Conservation (phyloP, 257 asterid species). For the Solanum pinnatisectum region DNA sequence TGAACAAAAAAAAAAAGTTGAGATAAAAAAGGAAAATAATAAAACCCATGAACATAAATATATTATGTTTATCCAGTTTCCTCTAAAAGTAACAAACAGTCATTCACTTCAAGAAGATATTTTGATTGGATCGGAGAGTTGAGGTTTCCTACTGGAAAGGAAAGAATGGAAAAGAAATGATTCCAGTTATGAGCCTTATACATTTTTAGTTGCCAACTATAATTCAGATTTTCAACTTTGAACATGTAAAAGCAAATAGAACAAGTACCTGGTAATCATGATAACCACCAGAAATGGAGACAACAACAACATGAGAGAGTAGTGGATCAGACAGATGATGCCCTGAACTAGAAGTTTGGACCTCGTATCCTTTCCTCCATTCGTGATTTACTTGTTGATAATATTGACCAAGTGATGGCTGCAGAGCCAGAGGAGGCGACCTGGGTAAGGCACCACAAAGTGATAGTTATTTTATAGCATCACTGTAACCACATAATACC, state of each 20-base stretch:
- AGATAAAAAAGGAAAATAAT: neutral
- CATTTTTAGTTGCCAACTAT: neutral
- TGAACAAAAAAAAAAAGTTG: neutral
- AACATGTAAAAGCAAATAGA: constrained; percentile 1
- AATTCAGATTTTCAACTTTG: constrained; percentile 3
- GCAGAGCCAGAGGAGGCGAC: constrained; percentile 85
- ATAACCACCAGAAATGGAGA: constrained; percentile 94
- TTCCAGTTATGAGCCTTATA: neutral
- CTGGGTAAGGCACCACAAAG: constrained; percentile 30
- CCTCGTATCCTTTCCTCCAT: constrained; percentile 84
- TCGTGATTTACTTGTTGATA: constrained; percentile 64
- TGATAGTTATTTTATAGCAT: constrained; percentile 5
- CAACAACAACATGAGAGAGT: constrained; percentile 59
- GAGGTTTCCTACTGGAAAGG: neutral
- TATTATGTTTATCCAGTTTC: neutral
- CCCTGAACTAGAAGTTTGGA: constrained; percentile 56
- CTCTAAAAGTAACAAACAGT: neutral
- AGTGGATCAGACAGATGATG: constrained; percentile 42
- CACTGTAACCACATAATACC: constrained; percentile 3
- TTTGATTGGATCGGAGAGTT: neutral
- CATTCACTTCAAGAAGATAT: neutral
- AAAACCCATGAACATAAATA: neutral
- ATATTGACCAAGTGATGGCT: constrained; percentile 89
- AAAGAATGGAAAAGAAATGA: neutral
- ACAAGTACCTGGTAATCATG: constrained; percentile 84